These are phyloP conservation scores for Hypoxylon sp. DNA, from an alignment of 2,329 filamentous ascomycete species.

Conservation along the genomic window DNA sequence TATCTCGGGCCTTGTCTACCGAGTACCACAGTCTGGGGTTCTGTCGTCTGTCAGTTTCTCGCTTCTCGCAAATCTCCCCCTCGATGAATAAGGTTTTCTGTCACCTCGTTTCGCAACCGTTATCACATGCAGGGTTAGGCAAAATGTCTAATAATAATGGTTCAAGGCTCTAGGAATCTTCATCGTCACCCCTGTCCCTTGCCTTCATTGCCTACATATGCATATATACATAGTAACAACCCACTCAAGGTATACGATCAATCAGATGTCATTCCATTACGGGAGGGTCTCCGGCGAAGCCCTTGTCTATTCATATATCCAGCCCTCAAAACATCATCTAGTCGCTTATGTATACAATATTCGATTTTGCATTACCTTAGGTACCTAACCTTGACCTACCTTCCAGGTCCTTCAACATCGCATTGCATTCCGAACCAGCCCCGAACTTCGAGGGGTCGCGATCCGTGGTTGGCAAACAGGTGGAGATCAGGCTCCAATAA, in stretches of 20 bases:
- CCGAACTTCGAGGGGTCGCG: constrained; percentile 39
- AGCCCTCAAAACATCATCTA: neutral
- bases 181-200: neutral
- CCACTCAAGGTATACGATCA: constrained; percentile 12
- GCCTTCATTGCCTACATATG: constrained; percentile 12
- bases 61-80: constrained; percentile 28
- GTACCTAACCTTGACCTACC: too few species aligned
- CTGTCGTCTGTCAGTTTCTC: constrained; percentile 38
- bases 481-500: constrained; percentile 39
- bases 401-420: constrained; percentile 27
- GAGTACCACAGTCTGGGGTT: constrained; percentile 44
- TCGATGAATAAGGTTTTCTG: constrained; percentile 35
- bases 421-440: constrained; percentile 46
- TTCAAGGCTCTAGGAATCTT: constrained; percentile 1
- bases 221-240: constrained; percentile 7
- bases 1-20: constrained; percentile 47
- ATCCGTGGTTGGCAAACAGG: constrained; percentile 37
- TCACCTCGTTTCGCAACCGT: constrained; percentile 21
- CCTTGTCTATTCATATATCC: constrained; percentile 13
- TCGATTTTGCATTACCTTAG: constrained; percentile 20
- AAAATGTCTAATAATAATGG: constrained; percentile 11
- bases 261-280: constrained; percentile 19
- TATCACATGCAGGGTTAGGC: constrained; percentile 37
- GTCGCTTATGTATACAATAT: constrained; percentile 14
- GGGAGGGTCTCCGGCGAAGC: neutral